Conservation (phyloP, 2,329 filamentous ascomycete species). For the Stemphylium lycopersici region DNA sequence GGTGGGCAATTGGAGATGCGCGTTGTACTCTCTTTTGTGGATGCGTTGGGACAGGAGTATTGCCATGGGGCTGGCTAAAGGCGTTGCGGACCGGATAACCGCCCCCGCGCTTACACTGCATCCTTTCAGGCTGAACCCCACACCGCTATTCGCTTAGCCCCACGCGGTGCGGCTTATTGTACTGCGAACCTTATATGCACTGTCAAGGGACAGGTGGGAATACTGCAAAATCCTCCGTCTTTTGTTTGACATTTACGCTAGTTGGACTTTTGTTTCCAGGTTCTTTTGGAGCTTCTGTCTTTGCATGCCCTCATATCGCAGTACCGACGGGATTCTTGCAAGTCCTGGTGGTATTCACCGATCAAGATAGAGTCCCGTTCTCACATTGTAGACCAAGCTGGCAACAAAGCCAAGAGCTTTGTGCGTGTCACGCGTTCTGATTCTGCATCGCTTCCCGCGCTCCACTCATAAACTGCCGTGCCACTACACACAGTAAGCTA, state of each 20-base stretch:
- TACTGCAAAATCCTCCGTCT: slow-evolving; percentile 12
- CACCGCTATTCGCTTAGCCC: slow-evolving; percentile 41
- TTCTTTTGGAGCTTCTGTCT: slow-evolving; percentile 6
- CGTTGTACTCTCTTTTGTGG: not conserved
- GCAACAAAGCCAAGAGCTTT: slow-evolving; percentile 13
- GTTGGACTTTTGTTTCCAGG: slow-evolving; percentile 6
- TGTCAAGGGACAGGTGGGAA: slow-evolving; percentile 12
- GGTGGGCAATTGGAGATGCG: slow-evolving; percentile 8
- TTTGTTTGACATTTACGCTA: slow-evolving; percentile 5
- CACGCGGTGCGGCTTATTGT: slow-evolving; percentile 38
- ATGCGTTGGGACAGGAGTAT: slow-evolving; percentile 1
- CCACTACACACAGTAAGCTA: slow-evolving; percentile 40
- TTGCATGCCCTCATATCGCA: slow-evolving; percentile 1
- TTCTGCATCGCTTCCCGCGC: slow-evolving; percentile 14
- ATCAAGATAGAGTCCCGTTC: slow-evolving; percentile 6
- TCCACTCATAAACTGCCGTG: slow-evolving; percentile 18
- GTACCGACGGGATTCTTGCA: slow-evolving; percentile 13
- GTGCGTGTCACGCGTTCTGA: slow-evolving; percentile 15
- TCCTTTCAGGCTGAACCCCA: slow-evolving; percentile 39
- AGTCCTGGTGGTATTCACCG: slow-evolving; percentile 4
- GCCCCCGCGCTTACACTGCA: slow-evolving; percentile 33
- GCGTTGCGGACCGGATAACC: slow-evolving; percentile 43
- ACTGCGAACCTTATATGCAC: slow-evolving; percentile 33
- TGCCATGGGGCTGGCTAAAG: slow-evolving; percentile 29
- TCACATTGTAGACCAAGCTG: slow-evolving; percentile 7